These are phyloP conservation scores for Simmondsia chinensis DNA, from an alignment of 148 eudicot species.

Conservation along the genomic window DNA sequence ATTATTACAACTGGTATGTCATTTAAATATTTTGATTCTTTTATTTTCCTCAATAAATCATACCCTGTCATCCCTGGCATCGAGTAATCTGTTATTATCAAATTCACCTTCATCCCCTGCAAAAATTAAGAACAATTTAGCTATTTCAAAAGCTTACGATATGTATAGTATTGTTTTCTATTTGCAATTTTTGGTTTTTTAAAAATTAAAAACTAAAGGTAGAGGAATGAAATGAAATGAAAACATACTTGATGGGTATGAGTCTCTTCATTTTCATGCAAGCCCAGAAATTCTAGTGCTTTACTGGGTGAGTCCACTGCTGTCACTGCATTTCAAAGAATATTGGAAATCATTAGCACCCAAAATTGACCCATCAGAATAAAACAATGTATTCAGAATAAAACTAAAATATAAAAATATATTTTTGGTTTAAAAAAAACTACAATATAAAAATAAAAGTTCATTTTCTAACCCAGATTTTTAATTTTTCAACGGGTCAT, in stretches of 20 bases:
- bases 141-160: background rate
- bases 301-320: constrained; percentile 30
- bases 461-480: too few species aligned
- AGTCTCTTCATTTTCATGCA: constrained; percentile 1
- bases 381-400: background rate
- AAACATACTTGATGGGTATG: constrained; percentile 1
- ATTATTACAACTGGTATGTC: too few species aligned
- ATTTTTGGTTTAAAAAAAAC: too few species aligned
- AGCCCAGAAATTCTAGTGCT: constrained; percentile 24
- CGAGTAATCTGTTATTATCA: constrained; percentile 33
- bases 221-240: background rate
- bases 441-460: too few species aligned
- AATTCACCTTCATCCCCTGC: constrained; percentile 18
- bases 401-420: background rate
- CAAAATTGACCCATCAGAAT: background rate
- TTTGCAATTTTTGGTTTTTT: background rate
- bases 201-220: background rate
- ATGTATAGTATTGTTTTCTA: too few species aligned
- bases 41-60: constrained; percentile 26
- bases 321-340: constrained; percentile 19
- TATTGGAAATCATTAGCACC: background rate
- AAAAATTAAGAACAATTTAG: background rate
- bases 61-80: constrained; percentile 37
- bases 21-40: too few species aligned
- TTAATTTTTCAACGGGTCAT: too few species aligned